Base-by-base conservation (phyloP, 257 asterid genomes). In the Lithospermum erythrorhizon region DNA sequence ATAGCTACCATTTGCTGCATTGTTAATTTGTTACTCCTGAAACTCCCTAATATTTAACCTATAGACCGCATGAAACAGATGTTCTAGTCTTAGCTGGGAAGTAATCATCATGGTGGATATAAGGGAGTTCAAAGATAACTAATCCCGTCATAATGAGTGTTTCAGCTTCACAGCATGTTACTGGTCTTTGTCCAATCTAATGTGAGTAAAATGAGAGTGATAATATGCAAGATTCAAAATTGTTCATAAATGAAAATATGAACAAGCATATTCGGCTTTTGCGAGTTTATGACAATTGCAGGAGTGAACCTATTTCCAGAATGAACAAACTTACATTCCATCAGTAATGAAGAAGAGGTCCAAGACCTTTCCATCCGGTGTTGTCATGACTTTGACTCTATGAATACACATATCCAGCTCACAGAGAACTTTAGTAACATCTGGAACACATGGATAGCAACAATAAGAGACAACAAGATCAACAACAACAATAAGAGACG, bases 351-450 rank as follows among this genome's bases (percentile, higher is more conserved):
- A 84, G 64, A 87, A 87, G 74, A 84, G 84, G 69, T 84, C 86
- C 90, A 87, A 76, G 63, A 82, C 86, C 65, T 71, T 75, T 64
- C 90, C 95, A 71, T 84, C 95, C 5, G 95, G 95, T 25, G 94
- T 76, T 3, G 86, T 78, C 62, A 77, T 70, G 54, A 78, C 81
- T 64, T 84, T 87, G 58, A 80, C 95, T 68, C 87, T 68, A 69
- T 84, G 81, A 57, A 84, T 84, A 8, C 86, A 80, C 35, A 87
- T 82, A 72, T 87, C 95, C 55, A 87, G 60, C 75, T 84, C 79
- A 27, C 64, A 84, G 55, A 87, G 90, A 70, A 75, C 90, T 76
- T 82, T 78, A 2, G 95, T 82, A 45, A 87, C 84, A 80, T 82
- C 95, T 87, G 59, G 2, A 61, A 48, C 53, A 58, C 32, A 8